phyloP scores from a whole-genome alignment of 805 yeast genomes.

The Hanseniaspora hatyaiensis region DNA sequence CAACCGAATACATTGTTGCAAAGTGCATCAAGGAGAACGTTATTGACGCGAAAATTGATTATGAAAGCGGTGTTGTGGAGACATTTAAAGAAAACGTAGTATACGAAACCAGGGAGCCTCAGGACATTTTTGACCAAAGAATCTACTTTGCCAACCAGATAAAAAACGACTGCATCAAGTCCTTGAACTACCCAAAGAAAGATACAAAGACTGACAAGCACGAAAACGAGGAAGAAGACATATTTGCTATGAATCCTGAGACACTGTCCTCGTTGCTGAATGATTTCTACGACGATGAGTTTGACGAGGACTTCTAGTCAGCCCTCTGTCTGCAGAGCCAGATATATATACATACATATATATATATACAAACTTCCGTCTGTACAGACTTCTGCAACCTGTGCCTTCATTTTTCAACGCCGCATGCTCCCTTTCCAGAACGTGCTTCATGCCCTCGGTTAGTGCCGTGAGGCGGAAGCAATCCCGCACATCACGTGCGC shows the following conservation, averaged over 20 bases:
- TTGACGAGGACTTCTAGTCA: conserved; percentile 17
- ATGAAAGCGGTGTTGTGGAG: conserved; percentile 82
- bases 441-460: no score
- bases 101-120: conserved; percentile 81
- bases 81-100: conserved; percentile 76
- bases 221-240: conserved; percentile 20
- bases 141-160: conserved; percentile 80
- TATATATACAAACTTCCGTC: no score
- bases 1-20: conserved; percentile 92
- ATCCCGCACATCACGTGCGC: no score
- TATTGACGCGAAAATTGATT: conserved; percentile 86
- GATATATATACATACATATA: no score
- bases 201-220: conserved; percentile 22
- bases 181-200: conserved; percentile 73
- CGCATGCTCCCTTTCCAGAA: no score
- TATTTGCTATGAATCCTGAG: conserved; percentile 14
- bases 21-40: conserved; percentile 96
- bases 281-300: conserved; percentile 29
- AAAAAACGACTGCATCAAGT: conserved; percentile 84
- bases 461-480: no score
- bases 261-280: conserved; percentile 16
- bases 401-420: no score
- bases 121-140: conserved; percentile 79
- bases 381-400: no score
- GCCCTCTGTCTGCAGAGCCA: no score